Percentiles rank a stretch among this genome's conserved stretches.
Evolutionary conservation across 2,329 filamentous ascomycete species (phyloP).

Genomic region (Colletotrichum chrysophilum): DNA sequence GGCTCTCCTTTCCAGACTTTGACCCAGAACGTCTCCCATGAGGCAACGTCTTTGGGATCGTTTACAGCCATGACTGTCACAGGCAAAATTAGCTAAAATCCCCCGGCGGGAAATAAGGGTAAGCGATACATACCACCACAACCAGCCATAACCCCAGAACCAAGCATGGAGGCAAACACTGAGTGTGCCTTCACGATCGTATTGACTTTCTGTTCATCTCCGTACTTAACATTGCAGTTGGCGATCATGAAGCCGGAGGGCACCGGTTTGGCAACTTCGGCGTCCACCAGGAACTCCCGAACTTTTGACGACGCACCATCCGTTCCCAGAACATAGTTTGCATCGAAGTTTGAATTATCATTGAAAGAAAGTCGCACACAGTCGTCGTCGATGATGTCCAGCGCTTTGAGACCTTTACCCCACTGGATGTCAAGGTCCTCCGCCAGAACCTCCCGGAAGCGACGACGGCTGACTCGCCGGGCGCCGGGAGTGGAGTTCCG

Average conservation of each 20-base stretch:
- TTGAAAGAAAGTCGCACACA: constrained; percentile 29
- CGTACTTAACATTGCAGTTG: constrained; percentile 29
- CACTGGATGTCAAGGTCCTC: constrained; percentile 37
- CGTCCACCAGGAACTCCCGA: constrained; percentile 32
- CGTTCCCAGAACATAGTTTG: constrained; percentile 34
- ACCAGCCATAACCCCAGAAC: constrained; percentile 29
- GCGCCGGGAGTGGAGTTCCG: constrained; percentile 34
- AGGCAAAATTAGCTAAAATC: not conserved
- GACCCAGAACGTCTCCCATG: constrained; percentile 39
- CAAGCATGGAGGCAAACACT: constrained; percentile 34
- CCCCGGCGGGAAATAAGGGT: not conserved
- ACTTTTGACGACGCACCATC: constrained; percentile 36
- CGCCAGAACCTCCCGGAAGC: constrained; percentile 35
- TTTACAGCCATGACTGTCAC: constrained; percentile 28
- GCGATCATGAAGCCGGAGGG: constrained; percentile 35
- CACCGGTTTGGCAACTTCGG: constrained; percentile 24
- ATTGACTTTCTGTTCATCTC: constrained; percentile 29
- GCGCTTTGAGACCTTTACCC: constrained; percentile 25
- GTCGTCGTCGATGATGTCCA: not conserved
- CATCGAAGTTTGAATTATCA: constrained; percentile 25
- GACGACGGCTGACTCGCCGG: constrained; percentile 37
- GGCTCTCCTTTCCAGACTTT: constrained; percentile 36
- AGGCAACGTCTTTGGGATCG: constrained; percentile 26
- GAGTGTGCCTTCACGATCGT: constrained; percentile 32
- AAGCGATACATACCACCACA: constrained; percentile 30